Base-by-base conservation (phyloP, 352 stramenopile genomes). In the Peronospora tabacina region DNA sequence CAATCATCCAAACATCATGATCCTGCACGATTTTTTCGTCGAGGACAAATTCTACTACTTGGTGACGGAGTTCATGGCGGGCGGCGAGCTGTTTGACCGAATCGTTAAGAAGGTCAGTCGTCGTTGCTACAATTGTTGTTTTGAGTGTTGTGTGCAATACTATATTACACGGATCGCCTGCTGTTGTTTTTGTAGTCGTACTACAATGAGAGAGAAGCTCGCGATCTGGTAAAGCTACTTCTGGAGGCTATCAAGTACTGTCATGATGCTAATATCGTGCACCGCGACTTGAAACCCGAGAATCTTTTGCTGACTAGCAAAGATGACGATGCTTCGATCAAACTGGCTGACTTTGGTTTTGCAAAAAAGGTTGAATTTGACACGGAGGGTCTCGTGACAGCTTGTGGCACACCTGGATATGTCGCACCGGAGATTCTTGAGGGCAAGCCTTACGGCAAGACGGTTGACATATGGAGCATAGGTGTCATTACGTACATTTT, bases 1-100 rank as follows among this genome's bases (percentile, higher is more conserved):
- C 70, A 86, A 94, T 52, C 87, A 96, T 64, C 84, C 85, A 11
- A 94, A 96, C 63, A 96, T 96, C 42, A 93, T 96, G 78, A 89
- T 88, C 16, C 53, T 96, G 22, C 72, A 97, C 47, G 92, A 96
- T 61, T 96, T 97, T 58, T 97, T 96, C 62, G 79, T 94, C 9
- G 88, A 97, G 38, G 72, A 84, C 2, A 92, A 97, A 39, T 84
- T 96, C 56, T 99, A 97, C 69, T 98, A 98, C 68, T 74, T 99
- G 41, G 93, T 99, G 2, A 98, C 97, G 29, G 94, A 99, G 69
- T 91, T 97, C 44, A 97, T 98, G 76, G 86, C 85, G 29, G 95
- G 95, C 24, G 90, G 91, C 16, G 81, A 91, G 52, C 75, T 90
- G 9, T 91, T 94, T 48, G 82, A 90, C 22, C 82, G 82, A 41